phyloP scores from a whole-genome alignment of 1,139 yeast genomes.

The Suhomyces chickasaworum region DNA sequence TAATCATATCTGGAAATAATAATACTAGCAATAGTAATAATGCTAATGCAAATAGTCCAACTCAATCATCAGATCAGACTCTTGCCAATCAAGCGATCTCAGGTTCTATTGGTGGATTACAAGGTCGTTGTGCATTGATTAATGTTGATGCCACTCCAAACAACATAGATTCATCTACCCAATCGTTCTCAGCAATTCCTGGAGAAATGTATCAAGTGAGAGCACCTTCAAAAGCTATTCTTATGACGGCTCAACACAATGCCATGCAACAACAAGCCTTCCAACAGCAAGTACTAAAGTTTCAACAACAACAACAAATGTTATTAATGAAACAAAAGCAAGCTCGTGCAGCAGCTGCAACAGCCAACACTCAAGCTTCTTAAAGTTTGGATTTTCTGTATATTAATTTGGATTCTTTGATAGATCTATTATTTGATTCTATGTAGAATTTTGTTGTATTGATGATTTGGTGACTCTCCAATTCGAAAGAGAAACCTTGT shows the following conservation, averaged over 20 bases:
- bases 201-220: conserved; percentile 61
- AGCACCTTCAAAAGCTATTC: conserved; percentile 58
- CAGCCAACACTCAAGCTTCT: conserved; percentile 29
- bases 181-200: conserved; percentile 51
- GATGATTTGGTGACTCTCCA: too few species aligned
- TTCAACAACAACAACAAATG: conserved; percentile 46
- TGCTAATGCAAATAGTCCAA: conserved; percentile 18
- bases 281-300: conserved; percentile 51
- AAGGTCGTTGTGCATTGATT: conserved; percentile 74
- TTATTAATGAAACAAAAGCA: conserved; percentile 32
- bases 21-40: conserved; percentile 20
- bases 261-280: conserved; percentile 49
- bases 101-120: conserved; percentile 68
- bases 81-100: conserved; percentile 54
- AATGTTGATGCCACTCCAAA: conserved; percentile 52
- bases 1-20: conserved; percentile 41
- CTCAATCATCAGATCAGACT: conserved; percentile 36
- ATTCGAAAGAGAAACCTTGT: too few species aligned
- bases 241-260: conserved; percentile 48
- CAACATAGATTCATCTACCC: conserved; percentile 40
- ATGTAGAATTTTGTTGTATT: neutral
- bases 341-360: conserved; percentile 29
- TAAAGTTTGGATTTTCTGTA: conserved; percentile 16
- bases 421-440: conserved; percentile 3
- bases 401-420: conserved; percentile 10